Conservation (phyloP, 2,329 filamentous ascomycete species). For the Neophaeococcomyces mojaviensis region DNA sequence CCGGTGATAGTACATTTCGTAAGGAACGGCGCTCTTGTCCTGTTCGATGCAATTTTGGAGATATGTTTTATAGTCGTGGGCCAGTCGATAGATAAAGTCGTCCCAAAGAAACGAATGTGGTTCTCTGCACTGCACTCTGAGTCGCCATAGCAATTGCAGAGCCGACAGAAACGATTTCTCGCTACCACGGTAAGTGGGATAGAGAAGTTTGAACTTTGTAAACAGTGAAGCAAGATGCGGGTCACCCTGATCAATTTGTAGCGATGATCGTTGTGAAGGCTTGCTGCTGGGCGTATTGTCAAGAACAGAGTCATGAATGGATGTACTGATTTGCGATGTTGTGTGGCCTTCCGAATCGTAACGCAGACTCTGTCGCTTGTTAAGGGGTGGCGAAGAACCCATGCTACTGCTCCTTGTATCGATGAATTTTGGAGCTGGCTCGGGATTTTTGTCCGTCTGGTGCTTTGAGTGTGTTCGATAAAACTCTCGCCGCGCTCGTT, state of each 20-base stretch:
- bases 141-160: constrained; percentile 30
- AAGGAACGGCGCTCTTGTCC: constrained; percentile 25
- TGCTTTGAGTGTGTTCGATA: neutral
- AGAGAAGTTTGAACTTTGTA: constrained; percentile 31
- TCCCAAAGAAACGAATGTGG: constrained; percentile 36
- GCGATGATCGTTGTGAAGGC: neutral
- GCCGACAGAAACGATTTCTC: constrained; percentile 31
- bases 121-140: constrained; percentile 28
- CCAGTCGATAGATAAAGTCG: constrained; percentile 37
- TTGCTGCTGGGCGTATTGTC: neutral
- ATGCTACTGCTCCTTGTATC: neutral
- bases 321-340: neutral
- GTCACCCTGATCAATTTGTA: neutral
- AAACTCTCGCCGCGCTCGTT: neutral
- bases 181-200: constrained; percentile 32
- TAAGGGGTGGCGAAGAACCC: neutral
- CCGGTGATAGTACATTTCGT: constrained; percentile 32
- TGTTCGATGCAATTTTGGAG: constrained; percentile 22
- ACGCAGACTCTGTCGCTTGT: neutral
- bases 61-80: constrained; percentile 30
- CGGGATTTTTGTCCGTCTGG: neutral
- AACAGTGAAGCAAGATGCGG: constrained; percentile 21
- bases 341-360: neutral
- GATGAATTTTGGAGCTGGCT: neutral
- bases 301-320: neutral